phyloP scores from a whole-genome alignment of 2,329 filamentous ascomycete genomes.

The Simplicillium aogashimaense region DNA sequence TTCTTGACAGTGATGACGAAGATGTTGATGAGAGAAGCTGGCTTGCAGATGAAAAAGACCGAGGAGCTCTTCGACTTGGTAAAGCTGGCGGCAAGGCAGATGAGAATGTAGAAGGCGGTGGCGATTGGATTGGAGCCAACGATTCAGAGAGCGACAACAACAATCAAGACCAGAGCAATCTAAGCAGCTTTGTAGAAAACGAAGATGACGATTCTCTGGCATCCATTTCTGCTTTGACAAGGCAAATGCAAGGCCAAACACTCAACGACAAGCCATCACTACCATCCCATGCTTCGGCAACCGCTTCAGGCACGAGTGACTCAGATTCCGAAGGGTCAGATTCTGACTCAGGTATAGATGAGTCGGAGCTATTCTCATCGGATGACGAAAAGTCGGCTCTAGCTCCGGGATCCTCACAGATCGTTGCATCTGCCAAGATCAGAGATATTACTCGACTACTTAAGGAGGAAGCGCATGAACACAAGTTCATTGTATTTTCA shows the following conservation, averaged over 20 bases:
- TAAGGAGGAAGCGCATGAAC: slow-evolving; percentile 62
- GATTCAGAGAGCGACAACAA: slow-evolving; percentile 53
- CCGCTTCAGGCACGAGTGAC: background rate
- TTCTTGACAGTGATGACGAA: slow-evolving; percentile 57
- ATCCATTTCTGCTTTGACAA: slow-evolving; percentile 24
- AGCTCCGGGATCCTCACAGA: slow-evolving; percentile 26
- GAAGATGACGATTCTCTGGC: slow-evolving; percentile 28
- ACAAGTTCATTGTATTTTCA: slow-evolving; percentile 98
- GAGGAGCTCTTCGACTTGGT: slow-evolving; percentile 50
- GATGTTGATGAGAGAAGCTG: slow-evolving; percentile 67
- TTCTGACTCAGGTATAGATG: slow-evolving; percentile 23
- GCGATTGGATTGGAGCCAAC: slow-evolving; percentile 65
- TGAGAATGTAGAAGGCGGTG: slow-evolving; percentile 79
- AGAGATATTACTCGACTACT: slow-evolving; percentile 75
- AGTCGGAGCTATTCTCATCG: slow-evolving; percentile 30
- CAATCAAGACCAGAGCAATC: slow-evolving; percentile 40
- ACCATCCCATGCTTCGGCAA: slow-evolving; percentile 5
- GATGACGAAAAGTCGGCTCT: slow-evolving; percentile 25
- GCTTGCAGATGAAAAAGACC: slow-evolving; percentile 64
- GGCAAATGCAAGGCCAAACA: slow-evolving; percentile 25
- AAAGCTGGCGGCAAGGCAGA: slow-evolving; percentile 79
- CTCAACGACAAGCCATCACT: slow-evolving; percentile 16
- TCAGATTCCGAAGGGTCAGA: slow-evolving; percentile 1
- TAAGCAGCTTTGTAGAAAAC: slow-evolving; percentile 45
- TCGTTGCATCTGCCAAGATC: slow-evolving; percentile 81